Percentiles rank a stretch among this genome's conserved stretches.
Evolutionary conservation across 2,329 filamentous ascomycete species (phyloP).

Genomic region (Byssochlamys sp.): DNA sequence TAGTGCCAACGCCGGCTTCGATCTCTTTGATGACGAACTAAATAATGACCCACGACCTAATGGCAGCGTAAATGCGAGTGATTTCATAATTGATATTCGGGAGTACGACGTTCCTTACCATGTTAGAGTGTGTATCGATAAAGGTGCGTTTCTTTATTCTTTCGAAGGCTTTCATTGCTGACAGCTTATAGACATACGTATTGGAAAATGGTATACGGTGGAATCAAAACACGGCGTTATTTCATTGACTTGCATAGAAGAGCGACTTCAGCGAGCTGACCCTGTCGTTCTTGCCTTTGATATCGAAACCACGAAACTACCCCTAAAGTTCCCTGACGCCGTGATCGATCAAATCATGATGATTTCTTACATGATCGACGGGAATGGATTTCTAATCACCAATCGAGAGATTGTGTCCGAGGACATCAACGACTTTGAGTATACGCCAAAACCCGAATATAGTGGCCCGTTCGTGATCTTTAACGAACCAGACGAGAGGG

Average conservation of each 20-base stretch:
- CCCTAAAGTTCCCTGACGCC: constrained; percentile 91
- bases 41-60: constrained; percentile 70
- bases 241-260: constrained; percentile 73
- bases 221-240: constrained; percentile 86
- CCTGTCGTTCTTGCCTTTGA: constrained; percentile 98
- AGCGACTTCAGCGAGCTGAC: constrained; percentile 79
- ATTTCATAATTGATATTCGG: constrained; percentile 95
- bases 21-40: constrained; percentile 89
- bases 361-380: constrained; percentile 99
- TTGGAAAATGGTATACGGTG: constrained; percentile 93
- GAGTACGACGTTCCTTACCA: constrained; percentile 99
- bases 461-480: constrained; percentile 93
- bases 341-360: constrained; percentile 97
- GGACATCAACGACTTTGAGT: constrained; percentile 95
- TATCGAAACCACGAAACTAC: constrained; percentile 94
- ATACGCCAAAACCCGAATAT: constrained; percentile 94
- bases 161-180: constrained; percentile 9
- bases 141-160: constrained; percentile 44
- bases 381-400: constrained; percentile 92
- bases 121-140: constrained; percentile 94
- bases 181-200: constrained; percentile 64
- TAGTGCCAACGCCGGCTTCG: constrained; percentile 71
- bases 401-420: constrained; percentile 96
- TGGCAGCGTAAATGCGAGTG: constrained; percentile 77
- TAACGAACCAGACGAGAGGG: constrained; percentile 91